Percentiles rank a stretch among this genome's conserved stretches.
phyloP scores from a whole-genome alignment of 75 land plant species.

The Adiantum capillusveneris region DNA sequence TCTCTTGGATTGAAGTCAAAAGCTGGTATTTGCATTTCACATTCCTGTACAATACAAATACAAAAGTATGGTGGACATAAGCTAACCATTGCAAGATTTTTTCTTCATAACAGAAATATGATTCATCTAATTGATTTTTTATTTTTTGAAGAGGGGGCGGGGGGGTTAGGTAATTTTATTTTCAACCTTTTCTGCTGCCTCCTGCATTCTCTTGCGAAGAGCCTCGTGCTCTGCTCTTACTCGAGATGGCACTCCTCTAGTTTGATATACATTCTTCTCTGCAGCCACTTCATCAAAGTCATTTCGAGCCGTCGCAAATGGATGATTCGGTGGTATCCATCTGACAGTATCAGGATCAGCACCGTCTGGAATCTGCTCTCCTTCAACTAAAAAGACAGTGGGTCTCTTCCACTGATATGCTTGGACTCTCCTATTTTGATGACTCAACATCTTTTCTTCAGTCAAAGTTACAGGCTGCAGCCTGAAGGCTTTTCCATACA shows the following conservation, averaged over 20 bases:
- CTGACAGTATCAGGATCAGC: constrained; percentile 87
- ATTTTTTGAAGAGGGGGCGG: too few relatives aligned
- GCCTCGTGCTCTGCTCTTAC: constrained; percentile 93
- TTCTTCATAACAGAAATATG: too few relatives aligned
- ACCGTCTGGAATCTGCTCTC: constrained; percentile 74
- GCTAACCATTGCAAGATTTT: too few relatives aligned
- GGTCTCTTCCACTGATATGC: constrained; percentile 97
- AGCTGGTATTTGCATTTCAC: too few relatives aligned
- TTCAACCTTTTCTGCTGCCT: constrained; percentile 29
- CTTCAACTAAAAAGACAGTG: constrained; percentile 74
- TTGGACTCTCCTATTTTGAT: constrained; percentile 85
- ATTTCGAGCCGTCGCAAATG: constrained; percentile 78
- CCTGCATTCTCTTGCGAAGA: constrained; percentile 60
- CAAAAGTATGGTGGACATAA: too few relatives aligned
- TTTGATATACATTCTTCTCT: constrained; percentile 79
- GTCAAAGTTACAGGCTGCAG: constrained; percentile 82
- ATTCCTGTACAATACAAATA: too few relatives aligned
- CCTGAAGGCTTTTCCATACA: constrained; percentile 87
- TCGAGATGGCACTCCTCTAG: constrained; percentile 84
- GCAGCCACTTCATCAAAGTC: constrained; percentile 85
- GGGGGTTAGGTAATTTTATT: too few relatives aligned
- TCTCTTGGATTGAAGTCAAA: neutral
- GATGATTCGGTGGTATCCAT: constrained; percentile 97
- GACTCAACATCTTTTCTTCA: constrained; percentile 52
- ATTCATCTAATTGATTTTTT: too few relatives aligned